Percentiles rank a stretch among this genome's conserved stretches.
Evolutionary conservation across 164 flowering plant genomes (phyloP).

Genomic region (Liquidambar formosana): DNA sequence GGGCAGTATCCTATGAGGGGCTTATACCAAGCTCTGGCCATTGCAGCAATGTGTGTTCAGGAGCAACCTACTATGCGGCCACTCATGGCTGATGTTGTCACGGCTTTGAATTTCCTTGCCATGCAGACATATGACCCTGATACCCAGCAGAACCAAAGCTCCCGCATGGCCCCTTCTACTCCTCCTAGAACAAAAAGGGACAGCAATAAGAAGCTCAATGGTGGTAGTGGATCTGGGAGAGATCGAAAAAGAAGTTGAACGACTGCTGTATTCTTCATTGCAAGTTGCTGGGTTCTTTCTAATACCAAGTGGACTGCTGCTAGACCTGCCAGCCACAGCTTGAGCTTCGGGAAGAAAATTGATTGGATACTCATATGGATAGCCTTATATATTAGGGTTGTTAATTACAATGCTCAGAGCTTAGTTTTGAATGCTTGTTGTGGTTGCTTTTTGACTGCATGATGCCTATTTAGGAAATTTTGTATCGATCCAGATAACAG

Average conservation of each 20-base stretch:
- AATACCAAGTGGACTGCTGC: not conserved
- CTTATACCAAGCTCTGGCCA: conserved; percentile 46
- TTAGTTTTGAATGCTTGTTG: not conserved
- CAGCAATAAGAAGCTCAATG: conserved; percentile 12
- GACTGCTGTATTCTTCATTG: not conserved
- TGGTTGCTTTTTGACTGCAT: not conserved
- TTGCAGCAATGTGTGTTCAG: conserved; percentile 49
- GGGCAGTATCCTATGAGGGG: conserved; percentile 43
- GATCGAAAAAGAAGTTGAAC: conserved; percentile 11
- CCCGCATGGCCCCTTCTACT: conserved; percentile 21
- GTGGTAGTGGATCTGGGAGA: conserved; percentile 8
- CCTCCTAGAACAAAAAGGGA: conserved; percentile 24
- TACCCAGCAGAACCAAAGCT: conserved; percentile 12
- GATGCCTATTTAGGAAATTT: not conserved
- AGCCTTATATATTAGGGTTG: not conserved
- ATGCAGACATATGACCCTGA: conserved; percentile 31
- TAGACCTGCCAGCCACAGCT: not conserved
- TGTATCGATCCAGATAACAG: too few relatives aligned
- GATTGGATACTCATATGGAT: not conserved
- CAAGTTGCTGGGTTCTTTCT: not conserved
- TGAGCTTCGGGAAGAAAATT: not conserved
- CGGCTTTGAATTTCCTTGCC: conserved; percentile 39
- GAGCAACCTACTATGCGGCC: conserved; percentile 45
- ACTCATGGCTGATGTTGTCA: conserved; percentile 37
- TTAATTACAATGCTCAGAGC: not conserved